Evolutionary conservation across 306 rosid species (phyloP).

Genomic region (Gleditsia sinensis): DNA sequence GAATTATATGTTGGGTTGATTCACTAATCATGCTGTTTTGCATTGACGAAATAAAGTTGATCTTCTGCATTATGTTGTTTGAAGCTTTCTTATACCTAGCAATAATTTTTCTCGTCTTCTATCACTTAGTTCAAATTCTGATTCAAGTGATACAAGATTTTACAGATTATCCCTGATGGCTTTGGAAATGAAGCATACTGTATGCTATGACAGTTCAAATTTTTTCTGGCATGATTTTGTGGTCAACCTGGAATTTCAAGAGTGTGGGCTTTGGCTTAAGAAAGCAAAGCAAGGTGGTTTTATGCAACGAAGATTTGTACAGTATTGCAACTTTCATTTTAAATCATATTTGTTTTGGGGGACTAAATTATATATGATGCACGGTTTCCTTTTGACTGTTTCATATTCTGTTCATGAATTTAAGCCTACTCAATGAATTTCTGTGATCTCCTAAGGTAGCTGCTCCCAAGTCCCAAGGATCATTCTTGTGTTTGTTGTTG

Average conservation of each 20-base stretch:
- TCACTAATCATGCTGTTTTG: neutral
- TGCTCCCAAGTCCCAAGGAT: neutral
- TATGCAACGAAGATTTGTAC: neutral
- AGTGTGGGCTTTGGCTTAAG: conserved; percentile 8
- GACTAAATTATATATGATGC: neutral
- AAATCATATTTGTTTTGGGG: neutral
- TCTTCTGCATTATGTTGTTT: neutral
- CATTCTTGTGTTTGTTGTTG: conserved; percentile 4
- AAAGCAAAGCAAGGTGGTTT: neutral
- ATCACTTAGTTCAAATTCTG: neutral
- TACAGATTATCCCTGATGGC: neutral
- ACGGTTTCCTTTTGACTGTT: conserved; percentile 14
- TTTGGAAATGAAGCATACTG: neutral
- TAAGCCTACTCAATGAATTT: neutral
- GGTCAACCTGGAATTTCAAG: neutral
- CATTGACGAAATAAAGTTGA: neutral
- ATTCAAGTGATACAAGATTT: neutral
- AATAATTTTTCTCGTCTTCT: neutral
- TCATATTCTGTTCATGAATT: conserved; percentile 5
- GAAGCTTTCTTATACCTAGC: neutral
- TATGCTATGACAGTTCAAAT: neutral
- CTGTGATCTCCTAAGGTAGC: neutral
- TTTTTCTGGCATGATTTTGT: neutral
- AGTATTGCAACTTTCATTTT: conserved; percentile 3
- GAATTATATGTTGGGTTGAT: neutral